Evolutionary conservation across 495 filamentous ascomycete genomes (phyloP), one percentile per base, ranked within the genome.

Genomic region (Hyaloscypha bicolor): DNA sequence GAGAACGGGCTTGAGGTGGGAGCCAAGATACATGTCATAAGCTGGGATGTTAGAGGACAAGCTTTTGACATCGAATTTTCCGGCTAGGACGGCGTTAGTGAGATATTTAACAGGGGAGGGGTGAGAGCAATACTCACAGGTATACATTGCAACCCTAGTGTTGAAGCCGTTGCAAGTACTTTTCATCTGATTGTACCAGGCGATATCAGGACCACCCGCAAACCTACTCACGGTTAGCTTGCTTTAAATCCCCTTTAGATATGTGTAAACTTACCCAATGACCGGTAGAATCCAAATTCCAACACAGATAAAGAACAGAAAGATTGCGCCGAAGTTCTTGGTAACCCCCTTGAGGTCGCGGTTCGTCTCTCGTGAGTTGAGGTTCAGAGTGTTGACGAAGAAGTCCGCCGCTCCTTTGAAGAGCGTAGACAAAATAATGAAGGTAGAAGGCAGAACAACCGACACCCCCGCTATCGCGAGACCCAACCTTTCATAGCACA

Each of bases 121-220:
- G 0, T 37, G 37, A 8, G 14, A 30, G 30, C 35, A 14, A 25
- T 12, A 33, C 60, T 53, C 9, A 35, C 52, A 9, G 6, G 35
- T 29, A 35, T 69, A 33, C 66, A 69, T 64, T 4, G 9, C 8
- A 4, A 64, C 37, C 48, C 61, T 56, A 2, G 62, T 64, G 21
- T 69, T 22, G 29, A 60, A 29, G 6, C 62, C 62, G 25, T 64
- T 64, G 55, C 66, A 69, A 11, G 61, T 63, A 60, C 64, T n/a
- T 25, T 31, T 52, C 52, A 69, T 59, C 22, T 64, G 42, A 21
- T 64, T 16, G 25, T 64, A 64, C 66, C 66, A 69, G 3, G 60
- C 61, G 21, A 69, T 69, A n/a, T 53, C 19, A 25, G 55, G 53
- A 11, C 66, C 66, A 9, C n/a, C 55, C 0, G n/a, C n/a, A n/a